phyloP scores from a whole-genome alignment of 2,329 filamentous ascomycete species.

The Alternaria postmessia region DNA sequence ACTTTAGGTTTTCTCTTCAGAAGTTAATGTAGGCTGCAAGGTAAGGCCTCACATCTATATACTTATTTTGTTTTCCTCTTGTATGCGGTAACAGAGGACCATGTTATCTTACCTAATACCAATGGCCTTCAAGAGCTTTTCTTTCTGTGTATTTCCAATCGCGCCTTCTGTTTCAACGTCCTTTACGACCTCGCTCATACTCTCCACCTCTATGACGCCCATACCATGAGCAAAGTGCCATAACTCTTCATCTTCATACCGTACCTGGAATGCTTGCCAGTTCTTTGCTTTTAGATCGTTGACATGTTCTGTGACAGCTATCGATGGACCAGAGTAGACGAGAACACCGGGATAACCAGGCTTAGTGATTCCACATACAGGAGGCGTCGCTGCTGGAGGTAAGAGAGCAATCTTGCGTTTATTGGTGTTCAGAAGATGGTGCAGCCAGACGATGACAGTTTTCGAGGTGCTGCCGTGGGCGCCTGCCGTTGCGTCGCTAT shows the following conservation, averaged over 20 bases:
- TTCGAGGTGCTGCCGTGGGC: conserved; percentile 19
- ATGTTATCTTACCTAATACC: conserved; percentile 43
- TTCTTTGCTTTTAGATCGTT: conserved; percentile 54
- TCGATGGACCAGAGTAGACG: conserved; percentile 52
- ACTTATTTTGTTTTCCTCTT: no score
- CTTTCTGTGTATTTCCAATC: conserved; percentile 24
- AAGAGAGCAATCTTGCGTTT: conserved; percentile 57
- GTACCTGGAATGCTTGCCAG: conserved; percentile 58
- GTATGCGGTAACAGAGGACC: neutral
- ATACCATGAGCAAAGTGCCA: conserved; percentile 53
- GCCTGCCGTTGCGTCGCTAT: neutral
- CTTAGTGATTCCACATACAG: conserved; percentile 55
- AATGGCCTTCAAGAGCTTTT: conserved; percentile 45
- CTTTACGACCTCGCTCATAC: conserved; percentile 55
- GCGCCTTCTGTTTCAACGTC: conserved; percentile 34
- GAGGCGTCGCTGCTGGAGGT: conserved; percentile 29
- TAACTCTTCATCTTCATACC: conserved; percentile 49
- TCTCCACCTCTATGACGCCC: conserved; percentile 55
- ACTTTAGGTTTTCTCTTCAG: no score
- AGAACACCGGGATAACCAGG: conserved; percentile 58
- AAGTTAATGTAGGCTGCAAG: no score
- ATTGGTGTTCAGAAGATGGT: conserved; percentile 56
- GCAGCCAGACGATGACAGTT: conserved; percentile 57
- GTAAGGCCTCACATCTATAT: no score
- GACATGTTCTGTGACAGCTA: conserved; percentile 53